Evolutionary conservation across 352 stramenopile genomes (phyloP), one percentile per base, ranked within the genome.

Genomic region (Aphanomyces euteiches): DNA sequence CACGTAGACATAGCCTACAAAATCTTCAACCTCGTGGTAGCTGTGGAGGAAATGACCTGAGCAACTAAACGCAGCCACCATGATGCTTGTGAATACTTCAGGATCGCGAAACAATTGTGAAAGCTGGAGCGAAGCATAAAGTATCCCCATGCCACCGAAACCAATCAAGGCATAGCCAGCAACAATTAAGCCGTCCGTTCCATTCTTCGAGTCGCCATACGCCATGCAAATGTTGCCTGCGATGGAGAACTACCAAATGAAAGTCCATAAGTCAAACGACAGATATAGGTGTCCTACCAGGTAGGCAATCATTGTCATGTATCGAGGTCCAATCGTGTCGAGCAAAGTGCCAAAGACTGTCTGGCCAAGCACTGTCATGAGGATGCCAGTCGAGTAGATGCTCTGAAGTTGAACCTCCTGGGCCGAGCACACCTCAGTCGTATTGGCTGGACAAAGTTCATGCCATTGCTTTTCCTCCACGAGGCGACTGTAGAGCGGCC

Each of bases 1-100:
- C 4, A 67, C 60, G 47, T 67, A 67, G 8, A 67, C 19, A 37
- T 67, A 67, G 6, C 60, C 60, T 67, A 67, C 21, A 57, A 36
- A n/a, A 12, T 40, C 37, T 13, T 40, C 41, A 7, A 39, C 5
- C 45, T 28, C 37, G 7, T 43, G 4, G 10, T 3, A 56, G 21
- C 45, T 36, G 54, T 58, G 38, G 0, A 50, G 1, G 1, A n/a
- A 41, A 56, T 84, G 81, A 5, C 82, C 91, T 7, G 60, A 67
- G 6, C 38, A 38, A 56, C 47, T 56, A 56, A 67, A 56, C 28
- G 60, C 60, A 13, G 60, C 60, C 21, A 67, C 60, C 15, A 67
- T 38, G 19, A 56, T 56, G 6, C 60, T 41, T 19, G 28, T 54
- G 47, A 56, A 67, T 4, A 67, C 36, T 28, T 38, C 45, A 21